These are phyloP conservation scores for Arthrobotrys sphaeroides DNA, from an alignment of 2,329 filamentous ascomycete species.

Conservation along the genomic window DNA sequence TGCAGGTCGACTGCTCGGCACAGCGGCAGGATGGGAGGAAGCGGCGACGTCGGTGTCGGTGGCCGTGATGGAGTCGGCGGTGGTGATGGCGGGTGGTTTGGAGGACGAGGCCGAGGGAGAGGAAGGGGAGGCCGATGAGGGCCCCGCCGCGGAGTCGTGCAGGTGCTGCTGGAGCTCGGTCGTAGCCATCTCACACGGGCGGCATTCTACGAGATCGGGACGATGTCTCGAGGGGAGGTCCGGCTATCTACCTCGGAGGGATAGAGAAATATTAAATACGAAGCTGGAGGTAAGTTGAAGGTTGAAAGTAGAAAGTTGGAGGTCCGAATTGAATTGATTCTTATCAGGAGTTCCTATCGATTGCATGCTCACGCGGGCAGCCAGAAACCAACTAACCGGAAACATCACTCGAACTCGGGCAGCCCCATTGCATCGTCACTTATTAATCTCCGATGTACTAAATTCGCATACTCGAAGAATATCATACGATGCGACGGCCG, in stretches of 20 bases:
- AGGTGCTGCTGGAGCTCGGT: neutral
- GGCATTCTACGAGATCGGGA: neutral
- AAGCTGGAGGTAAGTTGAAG: no score
- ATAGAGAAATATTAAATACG: no score
- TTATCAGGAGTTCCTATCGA: conserved; percentile 3
- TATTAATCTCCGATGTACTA: no score
- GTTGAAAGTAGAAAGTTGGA: no score
- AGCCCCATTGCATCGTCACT: no score
- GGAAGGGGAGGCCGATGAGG: conserved; percentile 15
- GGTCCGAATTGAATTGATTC: no score
- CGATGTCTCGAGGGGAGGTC: no score
- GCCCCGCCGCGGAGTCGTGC: conserved; percentile 9
- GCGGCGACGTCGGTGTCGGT: neutral
- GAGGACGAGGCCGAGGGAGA: neutral
- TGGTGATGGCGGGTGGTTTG: neutral
- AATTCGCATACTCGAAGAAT: no score
- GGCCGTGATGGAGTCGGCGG: neutral
- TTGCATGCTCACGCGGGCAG: conserved; percentile 2
- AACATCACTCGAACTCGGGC: no score
- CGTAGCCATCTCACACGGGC: neutral
- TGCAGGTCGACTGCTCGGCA: neutral
- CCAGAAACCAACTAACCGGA: neutral
- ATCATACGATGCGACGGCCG: no score
- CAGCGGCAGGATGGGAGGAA: neutral
- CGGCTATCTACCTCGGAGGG: no score